Evolutionary conservation across 1,284 basidiomycete species (phyloP), one percentile per base, ranked within the genome.

Genomic region (Phellopilus nigrolimitatus): DNA sequence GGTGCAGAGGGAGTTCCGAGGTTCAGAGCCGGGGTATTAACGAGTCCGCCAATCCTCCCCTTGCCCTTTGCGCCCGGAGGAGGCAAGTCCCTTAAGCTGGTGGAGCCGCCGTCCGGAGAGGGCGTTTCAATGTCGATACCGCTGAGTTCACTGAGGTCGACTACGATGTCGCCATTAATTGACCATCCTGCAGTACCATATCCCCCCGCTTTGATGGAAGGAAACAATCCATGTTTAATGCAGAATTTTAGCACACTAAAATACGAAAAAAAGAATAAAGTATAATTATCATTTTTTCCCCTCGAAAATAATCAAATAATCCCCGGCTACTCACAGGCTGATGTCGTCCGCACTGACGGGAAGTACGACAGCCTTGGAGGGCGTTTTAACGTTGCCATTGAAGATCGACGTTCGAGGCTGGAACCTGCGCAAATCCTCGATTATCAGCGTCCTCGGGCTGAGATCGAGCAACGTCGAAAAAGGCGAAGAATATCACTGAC

Each of bases 171-270:
- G 36, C 91, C 91, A 28, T 82, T 82, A 47, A 94, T 80, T 10
- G 88, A 79, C 87, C 89, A 92, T 2, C 92, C 91, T 8, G 85
- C 89, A 2, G 88, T 93, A 5, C 90, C 91, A 63, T 87, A 93
- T 0, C 92, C 91, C 13, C 91, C 91, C 0, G 89, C 86, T 65
- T 89, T 91, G 60, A 92, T 74, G n/a, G 88, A 91, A 4, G 84
- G 78, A n/a, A 84, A 82, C 3, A 94, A 69, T 0, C 65, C 64
- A 60, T 92, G 73, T 47, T 78, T 75, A 15, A 62, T 64, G 62
- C 91, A 93, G 65, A 93, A 90, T 12, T 75, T 59, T 53, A 92
- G 66, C 53, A 80, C 72, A 57, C 87, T 89, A 55, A 9, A 48
- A 56, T 48, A 15, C 12, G 19, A 21, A 41, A 6, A 3, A 2